Evolutionary conservation across 768 basidiomycete species (phyloP).

Genomic region (Serendipita sp.): DNA sequence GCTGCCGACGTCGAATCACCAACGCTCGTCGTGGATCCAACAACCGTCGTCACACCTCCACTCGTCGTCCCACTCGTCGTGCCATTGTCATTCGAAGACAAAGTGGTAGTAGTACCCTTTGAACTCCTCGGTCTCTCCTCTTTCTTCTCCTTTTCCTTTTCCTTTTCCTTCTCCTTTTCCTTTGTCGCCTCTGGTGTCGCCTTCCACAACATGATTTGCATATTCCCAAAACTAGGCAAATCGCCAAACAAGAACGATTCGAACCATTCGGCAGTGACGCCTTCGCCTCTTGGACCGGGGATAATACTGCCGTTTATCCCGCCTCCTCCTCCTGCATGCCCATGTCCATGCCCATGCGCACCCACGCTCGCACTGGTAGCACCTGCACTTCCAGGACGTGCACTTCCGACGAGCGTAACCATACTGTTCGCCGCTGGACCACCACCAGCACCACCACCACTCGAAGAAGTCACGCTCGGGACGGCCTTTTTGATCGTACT

Average conservation of each 20-base stretch:
- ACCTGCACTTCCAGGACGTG: too few relatives aligned
- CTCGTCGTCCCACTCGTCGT: conserved; percentile 1
- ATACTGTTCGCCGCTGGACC: too few relatives aligned
- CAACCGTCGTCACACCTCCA: neutral
- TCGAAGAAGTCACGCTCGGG: neutral
- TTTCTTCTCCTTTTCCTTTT: neutral
- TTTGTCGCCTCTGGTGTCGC: conserved; percentile 13
- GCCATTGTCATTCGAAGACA: neutral
- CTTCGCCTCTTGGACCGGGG: too few relatives aligned
- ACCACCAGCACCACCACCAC: neutral
- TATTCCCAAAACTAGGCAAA: conserved; percentile 57
- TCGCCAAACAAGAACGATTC: conserved; percentile 60
- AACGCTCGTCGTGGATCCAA: neutral
- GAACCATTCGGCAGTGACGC: conserved; percentile 43
- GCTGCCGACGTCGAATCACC: conserved; percentile 8
- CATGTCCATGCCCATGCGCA: too few relatives aligned
- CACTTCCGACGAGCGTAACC: too few relatives aligned
- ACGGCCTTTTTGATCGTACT: conserved; percentile 46
- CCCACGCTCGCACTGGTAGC: too few relatives aligned
- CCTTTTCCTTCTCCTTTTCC: conserved; percentile 6
- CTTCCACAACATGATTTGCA: conserved; percentile 52
- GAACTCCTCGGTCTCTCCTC: conserved; percentile 4
- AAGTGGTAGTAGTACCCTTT: neutral
- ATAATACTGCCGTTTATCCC: too few relatives aligned
- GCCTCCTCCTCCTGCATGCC: too few relatives aligned